Conservation (phyloP, 345 rosid species). For the Brassica juncea region DNA sequence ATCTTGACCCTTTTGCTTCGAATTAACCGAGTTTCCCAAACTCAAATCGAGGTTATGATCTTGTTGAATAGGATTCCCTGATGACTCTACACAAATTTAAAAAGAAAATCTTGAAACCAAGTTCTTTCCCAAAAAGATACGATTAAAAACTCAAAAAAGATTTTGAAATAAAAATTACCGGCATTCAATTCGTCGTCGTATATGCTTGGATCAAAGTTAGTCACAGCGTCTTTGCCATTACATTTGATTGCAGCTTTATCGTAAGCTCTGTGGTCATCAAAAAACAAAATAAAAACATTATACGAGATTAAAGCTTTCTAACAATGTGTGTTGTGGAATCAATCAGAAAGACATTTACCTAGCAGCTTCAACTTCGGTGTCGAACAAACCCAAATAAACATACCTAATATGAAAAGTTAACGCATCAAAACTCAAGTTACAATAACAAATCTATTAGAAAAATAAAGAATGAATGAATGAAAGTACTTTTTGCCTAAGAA, state of each 20-base stretch:
- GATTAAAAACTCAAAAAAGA: background rate
- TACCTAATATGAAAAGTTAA: conserved; percentile 56
- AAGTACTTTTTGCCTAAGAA: conserved; percentile 90
- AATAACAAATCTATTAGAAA: background rate
- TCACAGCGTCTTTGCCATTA: conserved; percentile 89
- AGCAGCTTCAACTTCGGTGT: conserved; percentile 93
- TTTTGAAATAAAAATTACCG: conserved; percentile 3
- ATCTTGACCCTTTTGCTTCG: conserved; percentile 38
- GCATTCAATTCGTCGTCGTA: conserved; percentile 56
- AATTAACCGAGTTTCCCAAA: conserved; percentile 64
- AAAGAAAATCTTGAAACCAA: background rate
- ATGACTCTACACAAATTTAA: conserved; percentile 40
- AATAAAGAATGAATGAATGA: background rate
- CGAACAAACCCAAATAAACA: conserved; percentile 89
- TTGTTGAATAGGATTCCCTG: conserved; percentile 45
- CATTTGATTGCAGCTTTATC: conserved; percentile 91
- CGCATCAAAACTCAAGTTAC: conserved; percentile 1
- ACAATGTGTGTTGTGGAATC: background rate
- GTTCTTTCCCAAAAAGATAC: background rate
- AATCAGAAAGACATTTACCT: conserved; percentile 51
- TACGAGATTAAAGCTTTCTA: background rate
- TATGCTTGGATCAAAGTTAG: conserved; percentile 76
- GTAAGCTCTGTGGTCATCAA: conserved; percentile 62
- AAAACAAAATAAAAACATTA: background rate
- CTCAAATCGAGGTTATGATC: conserved; percentile 89